Evolutionary conservation across 352 stramenopile species (phyloP).

Genomic region (Phytophthora pistaciae): DNA sequence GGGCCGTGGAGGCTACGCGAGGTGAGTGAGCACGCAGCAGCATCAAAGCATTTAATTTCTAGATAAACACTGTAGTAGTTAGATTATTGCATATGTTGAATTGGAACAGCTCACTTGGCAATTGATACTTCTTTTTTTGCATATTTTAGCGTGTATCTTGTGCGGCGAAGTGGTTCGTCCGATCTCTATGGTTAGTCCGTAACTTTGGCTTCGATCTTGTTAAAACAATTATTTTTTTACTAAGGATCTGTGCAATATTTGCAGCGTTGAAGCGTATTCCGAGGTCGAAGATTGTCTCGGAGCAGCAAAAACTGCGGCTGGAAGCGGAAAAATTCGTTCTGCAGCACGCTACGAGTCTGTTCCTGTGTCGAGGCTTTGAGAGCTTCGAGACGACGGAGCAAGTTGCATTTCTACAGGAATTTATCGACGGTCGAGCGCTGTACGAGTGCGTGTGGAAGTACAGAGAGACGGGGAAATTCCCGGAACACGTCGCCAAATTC

Average conservation of each 20-base stretch:
- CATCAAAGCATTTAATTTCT: neutral
- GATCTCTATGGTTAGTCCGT: constrained; percentile 40
- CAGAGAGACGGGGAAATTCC: constrained; percentile 45
- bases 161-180: constrained; percentile 33
- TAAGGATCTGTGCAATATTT: neutral
- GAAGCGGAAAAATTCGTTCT: constrained; percentile 61
- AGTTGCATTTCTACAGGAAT: constrained; percentile 61
- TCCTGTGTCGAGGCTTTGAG: constrained; percentile 54
- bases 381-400: constrained; percentile 36
- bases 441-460: constrained; percentile 82
- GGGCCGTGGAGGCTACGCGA: constrained; percentile 71
- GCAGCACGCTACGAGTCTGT: constrained; percentile 41
- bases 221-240: too few species aligned
- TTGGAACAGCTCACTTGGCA: neutral
- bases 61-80: neutral
- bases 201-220: neutral
- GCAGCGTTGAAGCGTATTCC: constrained; percentile 75
- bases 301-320: constrained; percentile 55
- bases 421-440: constrained; percentile 63
- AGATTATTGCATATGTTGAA: neutral
- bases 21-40: constrained; percentile 31
- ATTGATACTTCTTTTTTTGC: neutral
- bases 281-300: constrained; percentile 36
- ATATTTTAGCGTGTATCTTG: constrained; percentile 58
- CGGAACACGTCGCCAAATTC: constrained; percentile 62